Percentiles rank a stretch among this genome's conserved stretches.
Evolutionary conservation across 2,329 filamentous ascomycete genomes (phyloP).

Genomic region (Diaporthe caulivora): DNA sequence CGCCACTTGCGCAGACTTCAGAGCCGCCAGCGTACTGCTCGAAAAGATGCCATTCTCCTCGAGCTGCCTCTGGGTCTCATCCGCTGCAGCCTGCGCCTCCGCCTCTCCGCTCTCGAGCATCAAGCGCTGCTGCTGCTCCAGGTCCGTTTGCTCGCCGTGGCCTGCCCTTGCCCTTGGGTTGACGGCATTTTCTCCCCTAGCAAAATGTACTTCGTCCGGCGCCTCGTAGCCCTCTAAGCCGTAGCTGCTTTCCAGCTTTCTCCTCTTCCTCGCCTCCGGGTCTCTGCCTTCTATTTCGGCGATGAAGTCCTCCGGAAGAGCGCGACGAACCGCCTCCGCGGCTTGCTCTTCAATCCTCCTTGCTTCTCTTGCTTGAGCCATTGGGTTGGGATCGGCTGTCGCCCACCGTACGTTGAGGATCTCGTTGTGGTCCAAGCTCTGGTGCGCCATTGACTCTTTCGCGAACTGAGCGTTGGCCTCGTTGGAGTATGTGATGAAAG

Average conservation of each 20-base stretch:
- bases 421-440: constrained; percentile 90
- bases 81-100: constrained; percentile 54
- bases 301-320: constrained; percentile 89
- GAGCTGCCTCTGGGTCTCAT: constrained; percentile 51
- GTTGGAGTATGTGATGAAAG: constrained; percentile 94
- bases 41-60: constrained; percentile 79
- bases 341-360: constrained; percentile 93
- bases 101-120: constrained; percentile 70
- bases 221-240: constrained; percentile 93
- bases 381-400: constrained; percentile 94
- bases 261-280: constrained; percentile 85
- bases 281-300: constrained; percentile 94
- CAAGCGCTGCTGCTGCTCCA: constrained; percentile 71
- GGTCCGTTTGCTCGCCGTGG: constrained; percentile 57
- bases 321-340: constrained; percentile 89
- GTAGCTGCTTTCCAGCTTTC: constrained; percentile 90
- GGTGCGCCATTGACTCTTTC: constrained; percentile 96
- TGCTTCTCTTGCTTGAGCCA: constrained; percentile 92
- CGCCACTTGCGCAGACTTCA: constrained; percentile 71
- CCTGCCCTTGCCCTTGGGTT: constrained; percentile 70
- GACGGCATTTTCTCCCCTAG: constrained; percentile 78
- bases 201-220: constrained; percentile 94
- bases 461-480: constrained; percentile 92
- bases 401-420: constrained; percentile 97
- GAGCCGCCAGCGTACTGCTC: constrained; percentile 81